Percentiles rank a stretch among this genome's conserved stretches.
phyloP scores from a whole-genome alignment of 495 filamentous ascomycete species.

The Astrocystis sublimbata region DNA sequence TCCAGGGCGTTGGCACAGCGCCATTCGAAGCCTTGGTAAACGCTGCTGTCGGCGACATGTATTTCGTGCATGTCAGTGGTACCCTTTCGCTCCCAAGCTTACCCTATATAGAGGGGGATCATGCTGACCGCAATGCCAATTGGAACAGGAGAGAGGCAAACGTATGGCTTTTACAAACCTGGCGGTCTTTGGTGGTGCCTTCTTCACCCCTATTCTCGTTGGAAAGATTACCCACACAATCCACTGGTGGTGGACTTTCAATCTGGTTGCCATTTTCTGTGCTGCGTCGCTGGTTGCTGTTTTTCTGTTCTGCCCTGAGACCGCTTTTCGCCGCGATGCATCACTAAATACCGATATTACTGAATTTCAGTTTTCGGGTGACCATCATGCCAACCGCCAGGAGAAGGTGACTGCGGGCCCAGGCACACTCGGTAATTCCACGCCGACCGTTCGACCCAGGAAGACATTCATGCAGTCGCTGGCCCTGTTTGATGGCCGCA shows the following conservation, averaged over 20 bases:
- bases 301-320: constrained; percentile 83
- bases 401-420: constrained; percentile 22
- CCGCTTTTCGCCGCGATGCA: constrained; percentile 67
- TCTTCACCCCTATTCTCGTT: constrained; percentile 85
- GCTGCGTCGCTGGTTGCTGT: constrained; percentile 63
- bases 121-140: constrained; percentile 17
- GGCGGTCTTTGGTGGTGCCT: constrained; percentile 86
- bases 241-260: constrained; percentile 79
- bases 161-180: constrained; percentile 91
- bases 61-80: constrained; percentile 69
- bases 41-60: constrained; percentile 74
- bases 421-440: constrained; percentile 5
- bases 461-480: constrained; percentile 58
- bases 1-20: constrained; percentile 74
- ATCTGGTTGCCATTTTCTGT: constrained; percentile 71
- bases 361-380: constrained; percentile 2
- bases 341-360: constrained; percentile 63
- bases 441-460: constrained; percentile 18
- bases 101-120: not conserved
- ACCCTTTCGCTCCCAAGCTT: not conserved
- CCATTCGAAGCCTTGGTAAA: constrained; percentile 79
- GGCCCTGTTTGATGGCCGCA: constrained; percentile 75
- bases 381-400: constrained; percentile 19
- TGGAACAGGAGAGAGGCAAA: constrained; percentile 68
- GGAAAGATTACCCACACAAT: constrained; percentile 79